Conservation (phyloP, 1,284 basidiomycete genomes). For the Sutorius eximius region DNA sequence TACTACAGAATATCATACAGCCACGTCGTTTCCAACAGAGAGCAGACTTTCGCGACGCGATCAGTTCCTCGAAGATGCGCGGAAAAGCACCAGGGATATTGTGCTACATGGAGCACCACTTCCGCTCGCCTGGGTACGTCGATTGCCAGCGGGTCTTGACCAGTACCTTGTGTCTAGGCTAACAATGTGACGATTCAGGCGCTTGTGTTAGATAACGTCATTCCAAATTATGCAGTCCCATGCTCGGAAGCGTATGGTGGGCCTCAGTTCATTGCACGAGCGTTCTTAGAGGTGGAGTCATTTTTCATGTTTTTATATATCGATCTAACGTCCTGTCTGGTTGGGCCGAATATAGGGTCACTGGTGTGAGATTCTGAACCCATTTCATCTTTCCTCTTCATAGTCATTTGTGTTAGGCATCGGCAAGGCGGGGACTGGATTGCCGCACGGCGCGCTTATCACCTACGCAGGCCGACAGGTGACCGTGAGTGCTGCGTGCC, state of each 20-base stretch:
- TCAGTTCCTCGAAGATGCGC: conserved; percentile 2
- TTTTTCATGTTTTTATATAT: not conserved
- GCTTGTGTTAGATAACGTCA: conserved; percentile 30
- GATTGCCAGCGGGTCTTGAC: not conserved
- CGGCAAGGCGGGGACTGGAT: conserved; percentile 30
- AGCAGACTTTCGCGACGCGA: not conserved
- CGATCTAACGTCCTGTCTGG: not conserved
- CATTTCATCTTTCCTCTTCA: not conserved
- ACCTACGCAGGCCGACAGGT: conserved; percentile 22
- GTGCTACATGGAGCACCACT: conserved; percentile 23
- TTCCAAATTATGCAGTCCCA: conserved; percentile 32
- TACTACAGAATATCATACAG: not conserved
- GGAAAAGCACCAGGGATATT: conserved; percentile 15
- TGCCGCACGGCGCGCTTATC: conserved; percentile 29
- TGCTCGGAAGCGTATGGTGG: conserved; percentile 26
- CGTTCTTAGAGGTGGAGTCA: conserved; percentile 23
- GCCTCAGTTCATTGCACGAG: conserved; percentile 32
- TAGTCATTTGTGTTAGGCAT: conserved; percentile 16
- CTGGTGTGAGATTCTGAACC: conserved; percentile 25
- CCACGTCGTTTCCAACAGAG: not conserved
- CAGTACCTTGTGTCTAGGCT: not conserved
- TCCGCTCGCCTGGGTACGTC: conserved; percentile 28
- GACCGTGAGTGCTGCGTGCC: conserved; percentile 17
- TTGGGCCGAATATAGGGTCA: conserved; percentile 16
- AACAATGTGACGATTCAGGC: conserved; percentile 14